Evolutionary conservation across 148 eudicot genomes (phyloP).

Genomic region (Oxyria digyna): DNA sequence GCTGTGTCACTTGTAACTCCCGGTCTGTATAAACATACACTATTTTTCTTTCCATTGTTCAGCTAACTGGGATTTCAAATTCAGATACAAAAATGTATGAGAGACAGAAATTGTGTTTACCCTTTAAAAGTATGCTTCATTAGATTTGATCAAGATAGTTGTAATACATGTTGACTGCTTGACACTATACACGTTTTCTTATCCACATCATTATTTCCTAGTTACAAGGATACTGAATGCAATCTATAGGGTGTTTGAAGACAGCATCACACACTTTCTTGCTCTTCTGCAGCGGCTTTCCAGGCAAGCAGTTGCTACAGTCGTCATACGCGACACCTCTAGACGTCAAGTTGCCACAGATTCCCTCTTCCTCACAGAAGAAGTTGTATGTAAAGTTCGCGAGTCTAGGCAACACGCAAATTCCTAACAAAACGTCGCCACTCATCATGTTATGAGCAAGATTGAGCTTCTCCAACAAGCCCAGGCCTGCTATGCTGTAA

Average conservation of each 20-base stretch:
- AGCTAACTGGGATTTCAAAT: neutral
- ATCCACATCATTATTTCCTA: no score
- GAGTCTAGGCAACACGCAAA: constrained; percentile 48
- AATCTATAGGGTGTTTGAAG: constrained; percentile 44
- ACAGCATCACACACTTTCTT: constrained; percentile 49
- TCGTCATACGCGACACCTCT: constrained; percentile 35
- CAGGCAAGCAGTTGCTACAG: constrained; percentile 53
- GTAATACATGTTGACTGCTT: neutral
- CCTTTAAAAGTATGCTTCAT: neutral
- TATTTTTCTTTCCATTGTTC: neutral
- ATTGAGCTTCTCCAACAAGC: constrained; percentile 45
- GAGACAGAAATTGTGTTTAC: neutral
- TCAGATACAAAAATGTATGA: neutral
- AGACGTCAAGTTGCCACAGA: constrained; percentile 39
- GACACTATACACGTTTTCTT: no score
- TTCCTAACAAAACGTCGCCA: constrained; percentile 40
- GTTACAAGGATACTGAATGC: constrained; percentile 26
- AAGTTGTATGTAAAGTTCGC: constrained; percentile 48
- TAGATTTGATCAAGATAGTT: neutral
- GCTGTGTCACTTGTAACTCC: neutral
- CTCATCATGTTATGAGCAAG: constrained; percentile 50
- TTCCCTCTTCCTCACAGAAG: constrained; percentile 54
- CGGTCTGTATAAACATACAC: neutral
- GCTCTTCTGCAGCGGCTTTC: constrained; percentile 50
- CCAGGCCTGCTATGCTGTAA: constrained; percentile 44